A percentile compares a stretch with the other conserved stretches of the same genome.
Evolutionary conservation across 192 early-diverging fungal genomes (phyloP).

Genomic region (Umbelopsis sp.): DNA sequence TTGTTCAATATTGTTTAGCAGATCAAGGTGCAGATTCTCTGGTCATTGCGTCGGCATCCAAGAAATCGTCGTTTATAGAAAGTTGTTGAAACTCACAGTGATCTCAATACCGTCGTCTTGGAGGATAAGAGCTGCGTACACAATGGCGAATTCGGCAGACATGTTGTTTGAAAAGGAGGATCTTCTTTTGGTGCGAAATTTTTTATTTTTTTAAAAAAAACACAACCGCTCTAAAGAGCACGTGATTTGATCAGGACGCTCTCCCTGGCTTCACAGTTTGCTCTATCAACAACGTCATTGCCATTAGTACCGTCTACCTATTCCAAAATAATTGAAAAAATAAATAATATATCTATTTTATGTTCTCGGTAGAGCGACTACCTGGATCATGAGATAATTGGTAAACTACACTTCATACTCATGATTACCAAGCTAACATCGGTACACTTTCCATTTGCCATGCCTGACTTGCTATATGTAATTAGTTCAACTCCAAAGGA

Average conservation of each 20-base stretch:
- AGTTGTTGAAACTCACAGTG: constrained; percentile 68
- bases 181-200: neutral
- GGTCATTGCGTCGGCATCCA: neutral
- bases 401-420: no score
- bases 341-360: no score
- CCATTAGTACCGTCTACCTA: no score
- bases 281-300: no score
- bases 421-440: no score
- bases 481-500: no score
- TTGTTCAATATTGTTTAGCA: neutral
- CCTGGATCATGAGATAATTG: no score
- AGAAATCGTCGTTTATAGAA: neutral
- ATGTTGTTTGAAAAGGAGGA: constrained; percentile 22
- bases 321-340: no score
- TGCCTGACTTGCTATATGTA: no score
- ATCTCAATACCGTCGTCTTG: constrained; percentile 96
- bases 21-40: neutral
- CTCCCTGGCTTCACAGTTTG: no score
- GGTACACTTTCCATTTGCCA: no score
- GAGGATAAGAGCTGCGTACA: constrained; percentile 97
- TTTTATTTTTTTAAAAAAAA: neutral
- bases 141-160: constrained; percentile 83
- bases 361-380: no score
- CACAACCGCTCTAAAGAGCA: neutral
- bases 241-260: constrained; percentile 1